Conservation (phyloP, 1,284 basidiomycete genomes). For the Leccinum pachyderme region DNA sequence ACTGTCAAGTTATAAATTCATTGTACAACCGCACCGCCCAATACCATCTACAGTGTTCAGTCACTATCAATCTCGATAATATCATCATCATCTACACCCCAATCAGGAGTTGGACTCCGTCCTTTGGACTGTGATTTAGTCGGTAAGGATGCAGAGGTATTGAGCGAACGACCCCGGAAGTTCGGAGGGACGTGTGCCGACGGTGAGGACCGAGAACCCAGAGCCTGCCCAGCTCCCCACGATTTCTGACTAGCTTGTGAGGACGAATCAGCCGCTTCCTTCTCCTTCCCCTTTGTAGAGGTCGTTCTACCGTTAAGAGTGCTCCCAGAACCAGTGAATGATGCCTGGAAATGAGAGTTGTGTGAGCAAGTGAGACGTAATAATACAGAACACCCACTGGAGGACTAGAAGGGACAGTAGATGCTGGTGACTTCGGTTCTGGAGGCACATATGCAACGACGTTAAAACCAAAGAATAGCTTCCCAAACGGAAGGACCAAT, state of each 20-base stretch:
- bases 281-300: conserved; percentile 53
- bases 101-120: conserved; percentile 71
- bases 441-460: conserved; percentile 68
- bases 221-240: conserved; percentile 61
- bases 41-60: conserved; percentile 26
- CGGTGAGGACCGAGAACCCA: conserved; percentile 40
- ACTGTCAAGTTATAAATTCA: conserved; percentile 9
- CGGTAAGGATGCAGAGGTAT: conserved; percentile 47
- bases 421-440: conserved; percentile 29
- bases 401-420: conserved; percentile 24
- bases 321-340: conserved; percentile 53
- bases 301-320: conserved; percentile 49
- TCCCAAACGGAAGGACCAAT: conserved; percentile 88
- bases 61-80: conserved; percentile 77
- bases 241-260: conserved; percentile 30
- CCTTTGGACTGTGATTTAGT: conserved; percentile 32
- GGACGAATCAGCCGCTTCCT: conserved; percentile 37
- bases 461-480: conserved; percentile 92
- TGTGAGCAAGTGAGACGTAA: conserved; percentile 5
- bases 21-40: conserved; percentile 5
- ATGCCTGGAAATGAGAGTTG: conserved; percentile 25
- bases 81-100: conserved; percentile 75
- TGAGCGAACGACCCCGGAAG: conserved; percentile 40
- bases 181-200: conserved; percentile 35
- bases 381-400: conserved; percentile 20